Conservation (phyloP, 2,329 filamentous ascomycete species). For the Neopestalotiopsis sp. region DNA sequence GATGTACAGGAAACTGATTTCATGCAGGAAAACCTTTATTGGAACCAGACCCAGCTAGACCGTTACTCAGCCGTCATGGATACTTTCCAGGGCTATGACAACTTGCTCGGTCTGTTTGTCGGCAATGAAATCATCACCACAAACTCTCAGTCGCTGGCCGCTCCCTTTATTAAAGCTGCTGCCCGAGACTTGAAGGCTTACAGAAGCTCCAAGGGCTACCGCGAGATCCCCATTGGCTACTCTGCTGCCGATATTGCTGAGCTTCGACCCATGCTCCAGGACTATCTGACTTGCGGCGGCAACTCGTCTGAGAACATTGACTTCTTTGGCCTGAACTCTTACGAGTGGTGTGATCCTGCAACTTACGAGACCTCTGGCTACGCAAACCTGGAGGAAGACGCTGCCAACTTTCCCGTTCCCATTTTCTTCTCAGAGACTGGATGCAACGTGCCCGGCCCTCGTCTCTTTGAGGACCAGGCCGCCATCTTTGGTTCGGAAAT, state of each 20-base stretch:
- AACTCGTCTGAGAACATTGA: constrained; percentile 74
- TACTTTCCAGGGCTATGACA: constrained; percentile 77
- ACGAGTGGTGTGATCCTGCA: constrained; percentile 75
- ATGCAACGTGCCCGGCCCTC: constrained; percentile 70
- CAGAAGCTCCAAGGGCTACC: constrained; percentile 75
- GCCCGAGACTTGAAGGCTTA: constrained; percentile 84
- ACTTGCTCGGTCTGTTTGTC: constrained; percentile 82
- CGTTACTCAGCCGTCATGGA: constrained; percentile 77
- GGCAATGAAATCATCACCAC: constrained; percentile 85
- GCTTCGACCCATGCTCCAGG: constrained; percentile 64
- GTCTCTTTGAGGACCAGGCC: constrained; percentile 73
- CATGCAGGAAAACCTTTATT: constrained; percentile 53
- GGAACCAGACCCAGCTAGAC: constrained; percentile 75
- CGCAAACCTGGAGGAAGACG: constrained; percentile 67
- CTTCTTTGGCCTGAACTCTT: constrained; percentile 86
- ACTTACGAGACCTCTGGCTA: constrained; percentile 72
- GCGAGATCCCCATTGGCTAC: constrained; percentile 84
- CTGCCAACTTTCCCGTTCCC: constrained; percentile 76
- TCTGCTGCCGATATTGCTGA: constrained; percentile 83
- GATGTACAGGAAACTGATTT: not conserved
- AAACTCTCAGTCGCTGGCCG: constrained; percentile 63
- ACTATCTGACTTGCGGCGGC: constrained; percentile 79
- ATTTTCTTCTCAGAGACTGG: constrained; percentile 92
- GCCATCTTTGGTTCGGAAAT: constrained; percentile 79
- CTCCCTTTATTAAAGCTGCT: constrained; percentile 84